A percentile compares a stretch with the other conserved stretches of the same genome.
phyloP scores from a whole-genome alignment of 2,329 filamentous ascomycete genomes.

The Neophaeococcomyces aloes region DNA sequence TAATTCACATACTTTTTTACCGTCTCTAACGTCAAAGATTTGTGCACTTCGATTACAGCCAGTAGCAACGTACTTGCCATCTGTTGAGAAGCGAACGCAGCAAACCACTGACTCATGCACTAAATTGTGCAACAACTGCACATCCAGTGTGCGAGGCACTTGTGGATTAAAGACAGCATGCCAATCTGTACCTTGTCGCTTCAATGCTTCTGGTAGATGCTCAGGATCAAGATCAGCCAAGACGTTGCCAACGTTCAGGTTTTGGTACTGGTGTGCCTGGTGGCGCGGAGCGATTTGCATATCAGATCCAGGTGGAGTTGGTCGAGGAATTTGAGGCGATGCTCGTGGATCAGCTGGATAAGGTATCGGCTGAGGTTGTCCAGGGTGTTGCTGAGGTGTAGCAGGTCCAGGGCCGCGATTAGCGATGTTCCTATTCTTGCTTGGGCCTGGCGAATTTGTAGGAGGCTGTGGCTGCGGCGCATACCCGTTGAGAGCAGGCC shows the following conservation, averaged over 20 bases:
- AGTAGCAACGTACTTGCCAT: conserved; percentile 91
- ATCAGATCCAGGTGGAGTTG: conserved; percentile 50
- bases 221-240: conserved; percentile 82
- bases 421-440: conserved; percentile 52
- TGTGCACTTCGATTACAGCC: conserved; percentile 98
- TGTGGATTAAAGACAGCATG: conserved; percentile 94
- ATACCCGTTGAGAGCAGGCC: conserved; percentile 59
- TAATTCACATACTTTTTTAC: conserved; percentile 77
- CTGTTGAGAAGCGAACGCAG: conserved; percentile 91
- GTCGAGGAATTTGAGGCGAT: conserved; percentile 80
- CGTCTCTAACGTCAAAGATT: conserved; percentile 86
- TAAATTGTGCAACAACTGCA: conserved; percentile 87
- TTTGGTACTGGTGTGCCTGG: conserved; percentile 32
- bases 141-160: conserved; percentile 79
- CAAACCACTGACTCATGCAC: conserved; percentile 94
- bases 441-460: conserved; percentile 76
- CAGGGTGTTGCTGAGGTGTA: conserved; percentile 76
- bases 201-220: conserved; percentile 70
- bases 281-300: conserved; percentile 20
- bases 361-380: conserved; percentile 46
- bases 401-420: conserved; percentile 59
- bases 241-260: conserved; percentile 51
- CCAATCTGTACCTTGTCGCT: conserved; percentile 87
- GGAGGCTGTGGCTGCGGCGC: conserved; percentile 71
- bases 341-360: conserved; percentile 73